A percentile compares a stretch with the other conserved stretches of the same genome.
These are phyloP conservation scores for Xylariaceae sp. DNA, from an alignment of 2,329 filamentous ascomycete genomes.

Conservation along the genomic window DNA sequence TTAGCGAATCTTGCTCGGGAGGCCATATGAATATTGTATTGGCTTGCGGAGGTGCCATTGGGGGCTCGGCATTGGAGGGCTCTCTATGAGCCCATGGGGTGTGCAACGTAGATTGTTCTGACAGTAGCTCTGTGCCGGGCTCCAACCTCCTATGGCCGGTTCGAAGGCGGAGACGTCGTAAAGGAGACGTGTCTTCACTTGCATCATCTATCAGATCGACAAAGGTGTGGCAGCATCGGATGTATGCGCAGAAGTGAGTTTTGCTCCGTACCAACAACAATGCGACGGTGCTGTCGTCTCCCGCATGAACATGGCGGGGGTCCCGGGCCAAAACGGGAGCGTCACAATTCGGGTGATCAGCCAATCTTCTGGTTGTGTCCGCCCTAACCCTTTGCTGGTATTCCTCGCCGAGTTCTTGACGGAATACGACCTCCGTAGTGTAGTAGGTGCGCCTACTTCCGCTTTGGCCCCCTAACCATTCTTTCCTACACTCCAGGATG, in stretches of 20 bases:
- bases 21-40: constrained; percentile 31
- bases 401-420: constrained; percentile 13
- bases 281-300: constrained; percentile 40
- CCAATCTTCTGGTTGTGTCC: constrained; percentile 32
- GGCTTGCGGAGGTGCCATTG: constrained; percentile 15
- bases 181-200: constrained; percentile 31
- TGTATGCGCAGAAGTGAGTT: constrained; percentile 54
- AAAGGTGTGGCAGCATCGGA: constrained; percentile 49
- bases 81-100: neutral
- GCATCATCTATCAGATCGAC: constrained; percentile 57
- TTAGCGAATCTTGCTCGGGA: constrained; percentile 14
- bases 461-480: constrained; percentile 55
- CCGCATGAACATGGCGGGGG: constrained; percentile 46
- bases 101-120: neutral
- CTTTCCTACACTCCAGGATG: constrained; percentile 65
- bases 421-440: constrained; percentile 49
- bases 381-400: neutral
- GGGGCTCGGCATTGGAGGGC: neutral
- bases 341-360: constrained; percentile 22
- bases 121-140: constrained; percentile 15
- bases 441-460: constrained; percentile 64
- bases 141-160: constrained; percentile 42
- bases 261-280: constrained; percentile 48
- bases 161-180: constrained; percentile 45
- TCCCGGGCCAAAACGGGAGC: constrained; percentile 8